A percentile compares a stretch with the other conserved stretches of the same genome.
Evolutionary conservation across 441 rosid species (phyloP).

Genomic region (Syzygium syzygioides): DNA sequence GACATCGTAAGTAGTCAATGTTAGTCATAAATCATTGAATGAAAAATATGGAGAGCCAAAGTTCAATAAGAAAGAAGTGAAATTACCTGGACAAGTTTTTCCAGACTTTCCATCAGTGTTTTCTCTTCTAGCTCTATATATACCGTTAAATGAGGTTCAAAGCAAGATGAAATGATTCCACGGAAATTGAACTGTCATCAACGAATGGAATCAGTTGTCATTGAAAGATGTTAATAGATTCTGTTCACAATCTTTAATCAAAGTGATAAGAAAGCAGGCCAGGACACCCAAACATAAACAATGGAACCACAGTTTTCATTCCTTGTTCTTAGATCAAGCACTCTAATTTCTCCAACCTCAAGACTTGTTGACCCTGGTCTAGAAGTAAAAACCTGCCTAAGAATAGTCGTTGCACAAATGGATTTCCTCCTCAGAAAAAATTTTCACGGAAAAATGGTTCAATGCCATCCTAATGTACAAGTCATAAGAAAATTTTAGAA

Average conservation of each 20-base stretch:
- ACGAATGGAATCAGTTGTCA: slow-evolving; percentile 4
- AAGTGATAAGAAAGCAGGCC: neutral
- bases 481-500: neutral
- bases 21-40: slow-evolving; percentile 9
- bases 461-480: neutral
- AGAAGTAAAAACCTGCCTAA: neutral
- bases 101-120: slow-evolving; percentile 95
- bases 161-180: slow-evolving; percentile 96
- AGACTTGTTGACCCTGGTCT: neutral
- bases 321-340: neutral
- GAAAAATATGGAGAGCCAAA: slow-evolving; percentile 2
- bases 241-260: neutral
- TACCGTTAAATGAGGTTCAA: slow-evolving; percentile 90
- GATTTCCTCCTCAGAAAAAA: neutral
- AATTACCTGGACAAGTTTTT: slow-evolving; percentile 93
- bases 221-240: neutral
- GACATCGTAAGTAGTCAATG: slow-evolving; percentile 7
- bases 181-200: slow-evolving; percentile 91
- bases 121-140: slow-evolving; percentile 96
- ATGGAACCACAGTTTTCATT: neutral
- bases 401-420: neutral
- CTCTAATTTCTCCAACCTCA: neutral
- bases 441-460: neutral
- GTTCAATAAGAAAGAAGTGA: slow-evolving; percentile 1
- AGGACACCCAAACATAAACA: neutral